A percentile compares a stretch with the other conserved stretches of the same genome.
These are phyloP conservation scores for Sporobolomyces pararoseus DNA, from an alignment of 768 basidiomycete species.

Conservation along the genomic window DNA sequence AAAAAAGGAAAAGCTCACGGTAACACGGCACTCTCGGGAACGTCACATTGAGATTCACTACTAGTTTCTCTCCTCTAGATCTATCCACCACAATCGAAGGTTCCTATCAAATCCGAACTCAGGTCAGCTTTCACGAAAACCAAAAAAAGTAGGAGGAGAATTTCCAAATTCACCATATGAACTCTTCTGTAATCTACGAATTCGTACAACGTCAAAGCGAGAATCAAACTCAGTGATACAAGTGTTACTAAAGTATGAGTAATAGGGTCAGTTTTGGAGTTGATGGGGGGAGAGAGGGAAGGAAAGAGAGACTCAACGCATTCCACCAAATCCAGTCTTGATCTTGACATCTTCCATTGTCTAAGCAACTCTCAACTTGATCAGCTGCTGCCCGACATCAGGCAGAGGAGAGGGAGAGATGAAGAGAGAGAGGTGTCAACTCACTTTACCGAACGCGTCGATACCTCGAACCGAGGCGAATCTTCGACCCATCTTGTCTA, in stretches of 20 bases:
- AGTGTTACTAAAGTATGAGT: no score
- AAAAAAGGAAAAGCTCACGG: conserved; percentile 58
- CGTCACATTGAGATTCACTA: conserved; percentile 83
- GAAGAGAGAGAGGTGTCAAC: conserved; percentile 31
- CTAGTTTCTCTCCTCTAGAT: conserved; percentile 88
- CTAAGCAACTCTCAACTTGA: conserved; percentile 51
- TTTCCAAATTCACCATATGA: conserved; percentile 47
- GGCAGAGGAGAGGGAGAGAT: background rate
- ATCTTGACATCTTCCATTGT: conserved; percentile 99
- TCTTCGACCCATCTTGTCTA: conserved; percentile 20
- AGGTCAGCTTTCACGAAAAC: background rate
- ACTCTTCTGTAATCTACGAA: conserved; percentile 91
- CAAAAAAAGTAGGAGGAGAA: background rate
- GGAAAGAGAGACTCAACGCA: conserved; percentile 67
- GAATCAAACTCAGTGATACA: conserved; percentile 82
- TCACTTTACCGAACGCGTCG: conserved; percentile 98
- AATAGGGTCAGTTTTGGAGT: no score
- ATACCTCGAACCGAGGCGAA: conserved; percentile 65
- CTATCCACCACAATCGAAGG: conserved; percentile 89
- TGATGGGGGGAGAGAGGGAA: background rate
- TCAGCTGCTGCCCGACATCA: background rate
- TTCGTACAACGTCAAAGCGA: conserved; percentile 85
- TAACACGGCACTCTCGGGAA: conserved; percentile 98
- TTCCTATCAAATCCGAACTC: conserved; percentile 18
- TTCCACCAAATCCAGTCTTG: conserved; percentile 65